phyloP scores from a whole-genome alignment of 2,329 filamentous ascomycete genomes.

The Onygena corvina region DNA sequence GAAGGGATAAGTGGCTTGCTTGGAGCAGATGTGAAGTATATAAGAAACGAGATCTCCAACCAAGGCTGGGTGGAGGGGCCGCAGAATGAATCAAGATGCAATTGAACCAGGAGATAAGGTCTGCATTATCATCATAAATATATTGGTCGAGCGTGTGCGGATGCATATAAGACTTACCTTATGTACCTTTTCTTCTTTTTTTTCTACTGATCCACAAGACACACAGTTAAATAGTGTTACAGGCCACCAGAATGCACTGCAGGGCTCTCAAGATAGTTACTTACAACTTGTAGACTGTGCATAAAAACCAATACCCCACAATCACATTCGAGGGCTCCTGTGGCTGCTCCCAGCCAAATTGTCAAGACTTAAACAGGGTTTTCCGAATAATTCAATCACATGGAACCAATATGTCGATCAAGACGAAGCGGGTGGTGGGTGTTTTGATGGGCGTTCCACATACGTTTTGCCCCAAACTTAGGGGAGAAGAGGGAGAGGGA shows the following conservation, averaged over 20 bases:
- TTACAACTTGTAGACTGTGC: slow-evolving; percentile 3
- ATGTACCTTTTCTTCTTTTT: slow-evolving; percentile 3
- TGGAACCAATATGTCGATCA: slow-evolving; percentile 5
- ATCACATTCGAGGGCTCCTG: slow-evolving; percentile 4
- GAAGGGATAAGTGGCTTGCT: neutral
- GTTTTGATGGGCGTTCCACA: slow-evolving; percentile 4
- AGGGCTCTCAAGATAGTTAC: neutral
- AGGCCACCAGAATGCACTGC: slow-evolving; percentile 4
- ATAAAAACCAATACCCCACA: slow-evolving; percentile 5
- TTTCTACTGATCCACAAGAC: neutral
- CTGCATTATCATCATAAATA: neutral
- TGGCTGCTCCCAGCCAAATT: neutral
- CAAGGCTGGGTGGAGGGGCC: neutral
- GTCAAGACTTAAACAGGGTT: slow-evolving; percentile 5
- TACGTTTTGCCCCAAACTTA: slow-evolving; percentile 3
- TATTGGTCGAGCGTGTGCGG: slow-evolving; percentile 3
- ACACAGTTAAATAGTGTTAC: slow-evolving; percentile 5
- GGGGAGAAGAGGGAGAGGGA: too few species aligned
- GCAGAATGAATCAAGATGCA: slow-evolving; percentile 1
- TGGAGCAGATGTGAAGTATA: neutral
- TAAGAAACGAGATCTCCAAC: neutral
- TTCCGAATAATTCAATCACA: slow-evolving; percentile 6
- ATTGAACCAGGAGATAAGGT: slow-evolving; percentile 1
- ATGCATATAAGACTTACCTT: neutral
- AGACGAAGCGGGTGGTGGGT: neutral